Conservation (phyloP, 2,329 filamentous ascomycete genomes). For the Fusarium cicatricum region DNA sequence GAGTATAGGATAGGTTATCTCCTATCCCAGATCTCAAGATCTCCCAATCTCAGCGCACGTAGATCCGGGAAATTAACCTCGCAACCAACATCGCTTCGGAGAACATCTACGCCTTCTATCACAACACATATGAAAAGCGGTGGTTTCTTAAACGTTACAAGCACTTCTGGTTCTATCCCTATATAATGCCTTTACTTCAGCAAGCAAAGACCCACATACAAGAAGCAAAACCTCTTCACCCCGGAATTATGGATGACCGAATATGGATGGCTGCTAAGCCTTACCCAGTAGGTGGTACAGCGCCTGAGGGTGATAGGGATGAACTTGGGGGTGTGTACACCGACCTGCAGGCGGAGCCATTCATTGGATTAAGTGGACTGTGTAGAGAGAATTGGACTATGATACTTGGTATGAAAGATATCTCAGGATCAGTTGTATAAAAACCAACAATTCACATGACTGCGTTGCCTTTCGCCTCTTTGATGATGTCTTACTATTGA, state of each 20-base stretch:
- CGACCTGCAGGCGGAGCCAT: too few relatives aligned
- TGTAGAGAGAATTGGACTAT: too few relatives aligned
- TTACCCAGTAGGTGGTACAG: too few relatives aligned
- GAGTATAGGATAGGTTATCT: neutral
- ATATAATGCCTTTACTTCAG: constrained; percentile 43
- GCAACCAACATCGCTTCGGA: constrained; percentile 43
- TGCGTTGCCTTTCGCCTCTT: too few relatives aligned
- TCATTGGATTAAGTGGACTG: too few relatives aligned
- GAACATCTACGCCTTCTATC: constrained; percentile 49
- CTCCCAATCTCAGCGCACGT: constrained; percentile 22
- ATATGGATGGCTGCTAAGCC: constrained; percentile 33
- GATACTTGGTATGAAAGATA: too few relatives aligned
- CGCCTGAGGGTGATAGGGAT: too few relatives aligned
- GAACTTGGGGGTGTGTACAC: too few relatives aligned
- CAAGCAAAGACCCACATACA: constrained; percentile 40
- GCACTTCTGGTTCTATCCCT: constrained; percentile 51
- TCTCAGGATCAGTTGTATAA: too few relatives aligned
- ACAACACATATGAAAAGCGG: constrained; percentile 51
- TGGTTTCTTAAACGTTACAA: constrained; percentile 44
- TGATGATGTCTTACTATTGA: too few relatives aligned
- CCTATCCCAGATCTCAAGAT: constrained; percentile 14
- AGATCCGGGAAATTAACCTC: constrained; percentile 16
- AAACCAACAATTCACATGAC: too few relatives aligned
- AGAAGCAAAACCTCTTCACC: constrained; percentile 34
- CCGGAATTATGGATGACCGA: constrained; percentile 44